Base-by-base conservation (phyloP, 78 protist genomes). In the Trichosphaerium sp. region DNA sequence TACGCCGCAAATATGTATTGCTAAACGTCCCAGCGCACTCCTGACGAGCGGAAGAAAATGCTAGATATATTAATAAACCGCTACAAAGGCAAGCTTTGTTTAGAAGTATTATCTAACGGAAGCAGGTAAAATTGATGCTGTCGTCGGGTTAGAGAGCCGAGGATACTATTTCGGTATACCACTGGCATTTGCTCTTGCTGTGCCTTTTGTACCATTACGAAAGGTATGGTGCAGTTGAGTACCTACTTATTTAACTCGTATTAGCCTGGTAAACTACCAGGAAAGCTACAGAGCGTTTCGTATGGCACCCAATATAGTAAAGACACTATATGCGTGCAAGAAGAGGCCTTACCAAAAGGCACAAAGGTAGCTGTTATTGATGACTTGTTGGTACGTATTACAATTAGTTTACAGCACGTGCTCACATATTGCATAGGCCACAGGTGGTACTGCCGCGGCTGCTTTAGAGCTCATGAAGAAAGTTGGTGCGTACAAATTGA, bases 71-170 rank as follows among this genome's bases (percentile, higher is more conserved):
- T n/a, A n/a, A n/a, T n/a, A n/a, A n/a, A n/a, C n/a, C n/a, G n/a
- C n/a, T n/a, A n/a, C n/a, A n/a, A n/a, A n/a, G n/a, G n/a, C n/a
- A n/a, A n/a, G n/a, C n/a, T n/a, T n/a, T n/a, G n/a, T n/a, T n/a
- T n/a, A n/a, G n/a, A n/a, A n/a, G n/a, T n/a, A n/a, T n/a, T n/a
- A n/a, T n/a, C n/a, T n/a, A n/a, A n/a, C n/a, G n/a, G n/a, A n/a
- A n/a, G n/a, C n/a, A n/a, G 14, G 12, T 21, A 12, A 25, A 12
- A 21, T 56, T 34, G 61, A 56, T 34, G 61, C 61, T 25, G 32
- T 56, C 61, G 61, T 34, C 52, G 61, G 61, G 32, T 34, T 56
- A 26, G 61, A 56, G 61, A 28, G 52, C 61, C n/a, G 61, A 21
- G 61, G 61, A 14, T 56, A 28, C 61, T 56, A 56, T 34, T 56